A percentile compares a stretch with the other conserved stretches of the same genome.
Evolutionary conservation across 2,329 filamentous ascomycete species (phyloP).

Genomic region (Monosporascus sp.): DNA sequence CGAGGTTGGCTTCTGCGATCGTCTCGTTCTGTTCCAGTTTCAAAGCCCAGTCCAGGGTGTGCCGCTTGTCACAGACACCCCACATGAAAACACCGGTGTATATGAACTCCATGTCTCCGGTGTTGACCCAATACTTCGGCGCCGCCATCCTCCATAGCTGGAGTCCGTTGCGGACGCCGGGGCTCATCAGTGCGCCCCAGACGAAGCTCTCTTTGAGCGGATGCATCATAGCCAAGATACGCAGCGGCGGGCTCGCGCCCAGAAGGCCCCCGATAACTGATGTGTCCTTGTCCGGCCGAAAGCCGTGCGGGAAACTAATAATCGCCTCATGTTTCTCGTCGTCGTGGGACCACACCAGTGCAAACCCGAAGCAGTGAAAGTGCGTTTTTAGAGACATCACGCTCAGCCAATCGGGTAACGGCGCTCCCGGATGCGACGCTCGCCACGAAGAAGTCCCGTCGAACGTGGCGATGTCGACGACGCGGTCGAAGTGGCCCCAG

Average conservation of each 20-base stretch:
- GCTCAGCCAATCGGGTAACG: slow-evolving; percentile 8
- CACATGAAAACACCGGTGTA: slow-evolving; percentile 3
- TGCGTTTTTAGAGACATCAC: neutral
- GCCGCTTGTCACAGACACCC: neutral
- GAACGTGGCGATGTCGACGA: neutral
- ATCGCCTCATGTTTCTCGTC: slow-evolving; percentile 5
- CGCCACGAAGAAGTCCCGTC: slow-evolving; percentile 3
- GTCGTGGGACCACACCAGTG: slow-evolving; percentile 5
- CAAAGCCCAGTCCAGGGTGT: neutral
- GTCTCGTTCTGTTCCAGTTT: neutral
- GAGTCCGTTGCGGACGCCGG: slow-evolving; percentile 3
- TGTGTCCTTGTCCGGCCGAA: neutral
- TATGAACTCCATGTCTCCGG: neutral
- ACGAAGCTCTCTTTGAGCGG: slow-evolving; percentile 7
- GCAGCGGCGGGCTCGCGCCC: neutral
- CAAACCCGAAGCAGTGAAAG: slow-evolving; percentile 1
- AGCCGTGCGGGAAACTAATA: slow-evolving; percentile 8
- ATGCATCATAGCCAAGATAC: slow-evolving; percentile 8
- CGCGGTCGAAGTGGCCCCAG: slow-evolving; percentile 8
- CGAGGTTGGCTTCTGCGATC: neutral
- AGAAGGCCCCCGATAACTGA: slow-evolving; percentile 3
- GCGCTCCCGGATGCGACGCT: slow-evolving; percentile 3
- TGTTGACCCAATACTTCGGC: slow-evolving; percentile 8
- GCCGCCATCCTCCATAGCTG: slow-evolving; percentile 2
- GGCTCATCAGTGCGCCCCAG: neutral